Conservation (phyloP, 1,284 basidiomycete species). For the Boletus smithii region DNA sequence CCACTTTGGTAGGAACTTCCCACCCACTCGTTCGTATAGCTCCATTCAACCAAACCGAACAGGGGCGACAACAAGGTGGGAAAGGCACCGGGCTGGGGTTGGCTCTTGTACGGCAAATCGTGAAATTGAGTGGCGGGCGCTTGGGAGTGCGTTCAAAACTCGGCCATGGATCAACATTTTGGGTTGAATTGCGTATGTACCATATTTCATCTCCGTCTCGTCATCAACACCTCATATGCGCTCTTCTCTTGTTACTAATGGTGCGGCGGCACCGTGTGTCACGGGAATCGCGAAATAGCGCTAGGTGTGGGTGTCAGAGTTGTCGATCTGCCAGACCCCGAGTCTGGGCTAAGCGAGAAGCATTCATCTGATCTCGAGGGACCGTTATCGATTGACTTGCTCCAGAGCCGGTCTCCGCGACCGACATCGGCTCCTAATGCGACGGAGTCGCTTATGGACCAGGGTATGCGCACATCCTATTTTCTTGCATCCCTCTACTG, state of each 20-base stretch:
- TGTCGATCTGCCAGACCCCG: constrained; percentile 26
- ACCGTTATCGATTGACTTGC: constrained; percentile 26
- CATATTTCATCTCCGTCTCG: constrained; percentile 14
- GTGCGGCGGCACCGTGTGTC: constrained; percentile 12
- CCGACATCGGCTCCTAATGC: constrained; percentile 42
- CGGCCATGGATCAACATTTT: constrained; percentile 68
- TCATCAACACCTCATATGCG: constrained; percentile 12
- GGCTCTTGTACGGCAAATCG: constrained; percentile 86
- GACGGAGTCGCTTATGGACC: constrained; percentile 66
- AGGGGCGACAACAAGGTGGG: constrained; percentile 80
- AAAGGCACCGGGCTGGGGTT: constrained; percentile 89
- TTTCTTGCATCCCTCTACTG: constrained; percentile 1
- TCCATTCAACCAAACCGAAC: constrained; percentile 76
- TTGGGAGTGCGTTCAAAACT: constrained; percentile 69
- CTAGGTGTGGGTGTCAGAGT: constrained; percentile 33
- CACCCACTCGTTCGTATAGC: constrained; percentile 37
- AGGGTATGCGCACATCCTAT: constrained; percentile 41
- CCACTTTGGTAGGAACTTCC: constrained; percentile 1
- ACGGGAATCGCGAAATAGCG: constrained; percentile 17
- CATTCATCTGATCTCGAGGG: constrained; percentile 25
- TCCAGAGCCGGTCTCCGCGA: constrained; percentile 15
- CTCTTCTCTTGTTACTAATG: constrained; percentile 7
- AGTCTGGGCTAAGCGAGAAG: constrained; percentile 26
- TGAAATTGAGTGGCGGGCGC: constrained; percentile 78
- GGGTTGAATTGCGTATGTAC: constrained; percentile 70